Evolutionary conservation across 192 early-diverging fungal genomes (phyloP).

Genomic region (Spizellomyces punctatus): DNA sequence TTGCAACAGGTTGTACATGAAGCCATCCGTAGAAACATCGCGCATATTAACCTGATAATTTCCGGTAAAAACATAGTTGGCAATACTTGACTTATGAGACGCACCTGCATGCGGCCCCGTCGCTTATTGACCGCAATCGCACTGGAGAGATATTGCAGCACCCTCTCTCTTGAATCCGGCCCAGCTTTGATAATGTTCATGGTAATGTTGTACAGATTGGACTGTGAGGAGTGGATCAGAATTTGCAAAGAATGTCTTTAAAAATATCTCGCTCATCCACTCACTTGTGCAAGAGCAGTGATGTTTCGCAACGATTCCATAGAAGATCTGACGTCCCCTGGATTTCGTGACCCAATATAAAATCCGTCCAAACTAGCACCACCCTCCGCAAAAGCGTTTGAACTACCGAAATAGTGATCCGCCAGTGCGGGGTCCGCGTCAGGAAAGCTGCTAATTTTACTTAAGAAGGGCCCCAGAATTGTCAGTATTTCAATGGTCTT

Average conservation of each 20-base stretch:
- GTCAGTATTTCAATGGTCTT: constrained; percentile 61
- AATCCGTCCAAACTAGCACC: constrained; percentile 34
- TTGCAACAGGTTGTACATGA: constrained; percentile 75
- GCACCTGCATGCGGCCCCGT: constrained; percentile 75
- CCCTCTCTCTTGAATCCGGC: constrained; percentile 53
- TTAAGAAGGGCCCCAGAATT: constrained; percentile 78
- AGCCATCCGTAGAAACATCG: constrained; percentile 81
- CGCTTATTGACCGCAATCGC: constrained; percentile 67
- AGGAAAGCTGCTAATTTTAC: constrained; percentile 40
- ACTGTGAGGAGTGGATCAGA: constrained; percentile 21
- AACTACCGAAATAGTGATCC: constrained; percentile 46
- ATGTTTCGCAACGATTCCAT: constrained; percentile 37
- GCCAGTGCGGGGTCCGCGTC: constrained; percentile 43
- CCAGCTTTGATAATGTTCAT: constrained; percentile 70
- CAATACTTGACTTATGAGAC: background rate
- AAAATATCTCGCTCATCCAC: background rate
- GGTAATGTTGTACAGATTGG: constrained; percentile 37
- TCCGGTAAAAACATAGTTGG: constrained; percentile 8
- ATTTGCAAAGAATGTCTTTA: constrained; percentile 7
- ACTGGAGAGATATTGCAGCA: constrained; percentile 70
- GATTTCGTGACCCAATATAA: constrained; percentile 48
- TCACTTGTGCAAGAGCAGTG: constrained; percentile 41
- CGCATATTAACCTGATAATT: constrained; percentile 50
- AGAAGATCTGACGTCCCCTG: constrained; percentile 49
- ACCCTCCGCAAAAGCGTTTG: constrained; percentile 39